phyloP scores from a whole-genome alignment of 202 grass and related monocot genomes.

The Zoysia matrella region DNA sequence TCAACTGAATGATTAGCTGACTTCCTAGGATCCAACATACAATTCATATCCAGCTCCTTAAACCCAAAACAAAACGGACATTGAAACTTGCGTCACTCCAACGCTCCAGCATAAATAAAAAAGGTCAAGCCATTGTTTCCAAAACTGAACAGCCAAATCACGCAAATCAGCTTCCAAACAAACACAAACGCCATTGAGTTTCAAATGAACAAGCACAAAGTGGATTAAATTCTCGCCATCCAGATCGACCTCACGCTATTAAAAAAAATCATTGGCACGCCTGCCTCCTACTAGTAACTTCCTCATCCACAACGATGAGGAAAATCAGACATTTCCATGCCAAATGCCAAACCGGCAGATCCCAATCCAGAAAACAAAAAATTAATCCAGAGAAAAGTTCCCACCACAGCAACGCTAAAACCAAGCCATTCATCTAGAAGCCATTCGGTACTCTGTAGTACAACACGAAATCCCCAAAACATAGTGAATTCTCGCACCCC shows the following conservation, averaged over 20 bases:
- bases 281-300: background rate
- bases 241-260: conserved; percentile 32
- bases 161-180: conserved; percentile 22
- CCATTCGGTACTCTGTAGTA: too few species aligned
- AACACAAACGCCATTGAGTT: background rate
- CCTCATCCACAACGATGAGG: background rate
- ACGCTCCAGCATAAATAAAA: background rate
- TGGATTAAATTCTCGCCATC: background rate
- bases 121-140: background rate
- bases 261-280: conserved; percentile 23
- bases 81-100: background rate
- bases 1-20: background rate
- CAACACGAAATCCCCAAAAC: background rate
- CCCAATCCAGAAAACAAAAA: conserved; percentile 2
- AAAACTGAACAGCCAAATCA: conserved; percentile 5
- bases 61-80: conserved; percentile 14
- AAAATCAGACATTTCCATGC: background rate
- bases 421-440: too few species aligned
- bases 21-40: conserved; percentile 32
- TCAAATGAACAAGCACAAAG: conserved; percentile 9
- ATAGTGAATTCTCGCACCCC: conserved; percentile 18
- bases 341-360: conserved; percentile 44
- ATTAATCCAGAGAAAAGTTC: too few species aligned
- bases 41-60: conserved; percentile 22
- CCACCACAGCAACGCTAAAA: too few species aligned